phyloP scores from a whole-genome alignment of 2,329 filamentous ascomycete species.

The Pseudocercospora macadamiae region DNA sequence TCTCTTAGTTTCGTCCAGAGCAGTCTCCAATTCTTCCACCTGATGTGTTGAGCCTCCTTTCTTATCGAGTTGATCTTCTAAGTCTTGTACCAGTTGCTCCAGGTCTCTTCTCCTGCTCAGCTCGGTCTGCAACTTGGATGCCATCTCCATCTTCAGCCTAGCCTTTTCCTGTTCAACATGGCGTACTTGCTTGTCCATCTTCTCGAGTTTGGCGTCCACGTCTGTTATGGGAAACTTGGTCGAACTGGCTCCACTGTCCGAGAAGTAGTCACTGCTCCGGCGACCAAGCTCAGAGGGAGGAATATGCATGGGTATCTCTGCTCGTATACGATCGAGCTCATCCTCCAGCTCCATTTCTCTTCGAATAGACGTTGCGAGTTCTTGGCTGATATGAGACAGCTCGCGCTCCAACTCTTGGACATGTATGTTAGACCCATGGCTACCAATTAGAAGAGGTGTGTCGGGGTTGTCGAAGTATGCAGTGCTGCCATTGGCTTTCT shows the following conservation, averaged over 20 bases:
- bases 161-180: constrained; percentile 90
- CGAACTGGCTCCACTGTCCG: constrained; percentile 89
- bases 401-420: constrained; percentile 93
- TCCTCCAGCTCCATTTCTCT: constrained; percentile 97
- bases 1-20: constrained; percentile 80
- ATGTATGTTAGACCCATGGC: constrained; percentile 56
- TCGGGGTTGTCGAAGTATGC: constrained; percentile 51
- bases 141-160: constrained; percentile 80
- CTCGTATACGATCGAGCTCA: constrained; percentile 82
- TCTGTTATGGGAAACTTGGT: constrained; percentile 72
- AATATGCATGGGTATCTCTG: constrained; percentile 64
- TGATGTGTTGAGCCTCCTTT: constrained; percentile 42
- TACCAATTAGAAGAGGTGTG: constrained; percentile 47
- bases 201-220: constrained; percentile 60
- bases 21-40: constrained; percentile 75
- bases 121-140: constrained; percentile 85
- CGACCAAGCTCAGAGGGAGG: constrained; percentile 54
- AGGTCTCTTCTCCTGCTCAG: constrained; percentile 72
- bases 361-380: constrained; percentile 89
- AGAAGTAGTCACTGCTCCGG: constrained; percentile 96
- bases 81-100: constrained; percentile 79
- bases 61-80: constrained; percentile 77
- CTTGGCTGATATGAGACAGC: constrained; percentile 86
- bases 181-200: constrained; percentile 81
- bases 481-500: constrained; percentile 52